phyloP scores from a whole-genome alignment of 805 yeast species.

The Metschnikowia lochheadii region DNA sequence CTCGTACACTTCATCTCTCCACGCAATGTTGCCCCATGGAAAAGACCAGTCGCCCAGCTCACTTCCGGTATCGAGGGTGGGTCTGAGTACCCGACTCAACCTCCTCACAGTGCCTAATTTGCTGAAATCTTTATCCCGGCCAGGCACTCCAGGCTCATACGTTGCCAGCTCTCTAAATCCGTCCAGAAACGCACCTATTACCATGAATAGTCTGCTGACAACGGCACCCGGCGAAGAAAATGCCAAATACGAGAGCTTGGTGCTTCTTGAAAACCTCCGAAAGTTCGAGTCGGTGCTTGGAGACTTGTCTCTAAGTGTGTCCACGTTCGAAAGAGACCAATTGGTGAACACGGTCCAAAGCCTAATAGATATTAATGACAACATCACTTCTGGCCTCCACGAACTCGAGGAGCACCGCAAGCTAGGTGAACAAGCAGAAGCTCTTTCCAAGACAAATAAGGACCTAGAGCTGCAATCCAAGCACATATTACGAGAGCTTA shows the following conservation, averaged over 20 bases:
- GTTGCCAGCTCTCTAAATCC: conserved; percentile 40
- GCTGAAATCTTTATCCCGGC: conserved; percentile 12
- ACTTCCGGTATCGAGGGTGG: conserved; percentile 35
- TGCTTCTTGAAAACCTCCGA: conserved; percentile 28
- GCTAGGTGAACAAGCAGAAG: conserved; percentile 23
- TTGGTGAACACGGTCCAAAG: conserved; percentile 21
- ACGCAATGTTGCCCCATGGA: conserved; percentile 24
- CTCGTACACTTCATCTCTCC: not conserved
- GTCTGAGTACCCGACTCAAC: conserved; percentile 30
- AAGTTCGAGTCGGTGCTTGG: conserved; percentile 29
- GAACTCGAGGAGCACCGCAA: conserved; percentile 28
- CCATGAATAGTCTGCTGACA: conserved; percentile 17
- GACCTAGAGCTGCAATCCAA: conserved; percentile 24
- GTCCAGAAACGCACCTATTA: conserved; percentile 25
- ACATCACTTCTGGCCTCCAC: conserved; percentile 22
- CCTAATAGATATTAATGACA: conserved; percentile 27
- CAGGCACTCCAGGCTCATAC: conserved; percentile 22
- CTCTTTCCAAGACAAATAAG: conserved; percentile 20
- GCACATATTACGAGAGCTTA: conserved; percentile 29
- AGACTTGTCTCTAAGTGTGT: conserved; percentile 26
- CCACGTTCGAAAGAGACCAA: conserved; percentile 32
- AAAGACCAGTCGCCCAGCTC: conserved; percentile 28
- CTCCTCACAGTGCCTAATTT: conserved; percentile 16
- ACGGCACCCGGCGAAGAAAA: conserved; percentile 22
- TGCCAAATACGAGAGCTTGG: conserved; percentile 28